Conservation (phyloP, 2,329 filamentous ascomycete genomes). For the Microcera coccophila region DNA sequence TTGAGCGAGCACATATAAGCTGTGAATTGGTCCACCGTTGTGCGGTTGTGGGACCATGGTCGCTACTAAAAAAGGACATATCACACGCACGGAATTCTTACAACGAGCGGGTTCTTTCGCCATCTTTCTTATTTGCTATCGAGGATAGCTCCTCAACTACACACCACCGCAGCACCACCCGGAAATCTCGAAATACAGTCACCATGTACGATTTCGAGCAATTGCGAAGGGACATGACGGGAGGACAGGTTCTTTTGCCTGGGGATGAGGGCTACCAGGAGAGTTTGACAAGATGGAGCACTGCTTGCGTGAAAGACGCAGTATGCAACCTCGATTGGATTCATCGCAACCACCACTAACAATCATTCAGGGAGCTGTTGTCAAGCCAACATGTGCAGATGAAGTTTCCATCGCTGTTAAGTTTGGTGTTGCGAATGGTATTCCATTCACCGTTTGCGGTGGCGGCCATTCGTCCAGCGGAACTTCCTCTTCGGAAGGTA, state of each 20-base stretch:
- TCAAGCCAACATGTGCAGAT: slow-evolving; percentile 35
- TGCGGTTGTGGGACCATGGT: slow-evolving; percentile 10
- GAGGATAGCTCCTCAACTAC: too few relatives aligned
- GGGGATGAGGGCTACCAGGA: slow-evolving; percentile 30
- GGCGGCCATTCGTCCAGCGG: slow-evolving; percentile 55
- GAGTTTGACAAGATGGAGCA: slow-evolving; percentile 34
- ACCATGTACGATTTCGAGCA: slow-evolving; percentile 9
- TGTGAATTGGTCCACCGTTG: slow-evolving; percentile 7
- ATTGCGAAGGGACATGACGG: slow-evolving; percentile 10
- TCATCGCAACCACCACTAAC: not conserved
- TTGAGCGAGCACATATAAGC: slow-evolving; percentile 2
- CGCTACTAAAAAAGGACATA: slow-evolving; percentile 10
- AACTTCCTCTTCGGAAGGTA: slow-evolving; percentile 44
- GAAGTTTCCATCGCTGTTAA: slow-evolving; percentile 29
- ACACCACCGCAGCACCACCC: not conserved
- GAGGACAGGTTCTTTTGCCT: slow-evolving; percentile 28
- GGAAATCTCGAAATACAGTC: not conserved
- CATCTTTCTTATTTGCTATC: too few relatives aligned
- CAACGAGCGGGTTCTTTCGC: too few relatives aligned
- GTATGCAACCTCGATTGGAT: slow-evolving; percentile 9
- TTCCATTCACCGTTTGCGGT: slow-evolving; percentile 50
- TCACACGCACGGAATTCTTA: too few relatives aligned
- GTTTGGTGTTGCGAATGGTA: slow-evolving; percentile 27
- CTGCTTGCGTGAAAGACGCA: slow-evolving; percentile 33
- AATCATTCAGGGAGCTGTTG: slow-evolving; percentile 36